phyloP scores from a whole-genome alignment of 805 yeast genomes.

The Danielia reshetovae region DNA sequence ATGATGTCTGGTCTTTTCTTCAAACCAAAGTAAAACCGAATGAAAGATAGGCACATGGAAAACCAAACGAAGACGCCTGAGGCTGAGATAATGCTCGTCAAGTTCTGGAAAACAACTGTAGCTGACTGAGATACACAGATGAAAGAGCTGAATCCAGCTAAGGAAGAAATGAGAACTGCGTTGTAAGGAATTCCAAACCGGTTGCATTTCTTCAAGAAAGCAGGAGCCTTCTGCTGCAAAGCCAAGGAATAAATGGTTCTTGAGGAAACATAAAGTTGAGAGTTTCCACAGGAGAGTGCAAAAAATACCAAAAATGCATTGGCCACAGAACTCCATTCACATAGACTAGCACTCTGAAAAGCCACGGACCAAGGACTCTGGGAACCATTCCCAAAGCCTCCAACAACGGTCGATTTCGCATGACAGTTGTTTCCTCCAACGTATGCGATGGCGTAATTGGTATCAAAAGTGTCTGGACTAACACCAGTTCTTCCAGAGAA shows the following conservation, averaged over 20 bases:
- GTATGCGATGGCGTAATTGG: constrained; percentile 27
- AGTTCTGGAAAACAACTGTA: constrained; percentile 59
- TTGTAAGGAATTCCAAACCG: constrained; percentile 67
- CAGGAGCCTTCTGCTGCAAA: constrained; percentile 57
- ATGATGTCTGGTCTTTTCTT: constrained; percentile 60
- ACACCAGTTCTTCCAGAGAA: constrained; percentile 36
- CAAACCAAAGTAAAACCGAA: constrained; percentile 63
- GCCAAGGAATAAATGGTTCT: constrained; percentile 41
- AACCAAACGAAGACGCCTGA: constrained; percentile 79
- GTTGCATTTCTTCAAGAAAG: constrained; percentile 55
- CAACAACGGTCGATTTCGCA: constrained; percentile 20
- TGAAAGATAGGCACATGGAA: constrained; percentile 62
- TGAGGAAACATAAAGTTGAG: constrained; percentile 42
- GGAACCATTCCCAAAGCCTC: constrained; percentile 37
- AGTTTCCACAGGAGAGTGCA: constrained; percentile 43
- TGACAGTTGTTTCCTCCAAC: constrained; percentile 36
- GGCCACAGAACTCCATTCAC: constrained; percentile 33
- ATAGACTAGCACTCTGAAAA: constrained; percentile 35
- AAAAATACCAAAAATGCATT: constrained; percentile 47
- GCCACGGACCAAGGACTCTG: constrained; percentile 47
- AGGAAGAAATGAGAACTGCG: constrained; percentile 61
- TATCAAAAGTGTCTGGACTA: constrained; percentile 14
- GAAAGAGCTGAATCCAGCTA: constrained; percentile 58
- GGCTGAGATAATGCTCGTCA: constrained; percentile 66
- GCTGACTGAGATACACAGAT: constrained; percentile 56